Conservation (phyloP, 805 yeast genomes). For the Nakazawaea anatomiae region DNA sequence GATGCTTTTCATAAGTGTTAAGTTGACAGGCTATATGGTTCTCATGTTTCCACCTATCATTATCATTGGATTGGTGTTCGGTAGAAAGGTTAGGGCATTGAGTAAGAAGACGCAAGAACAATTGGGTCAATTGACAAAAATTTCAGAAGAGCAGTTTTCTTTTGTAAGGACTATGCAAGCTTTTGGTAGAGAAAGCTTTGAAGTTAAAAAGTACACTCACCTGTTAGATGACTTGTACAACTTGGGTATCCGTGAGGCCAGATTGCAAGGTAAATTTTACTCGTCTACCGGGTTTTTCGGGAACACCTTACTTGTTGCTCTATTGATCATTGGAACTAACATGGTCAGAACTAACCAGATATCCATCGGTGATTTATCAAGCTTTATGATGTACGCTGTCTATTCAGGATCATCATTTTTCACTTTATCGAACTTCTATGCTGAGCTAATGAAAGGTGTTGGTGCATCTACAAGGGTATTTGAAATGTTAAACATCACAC, state of each 20-base stretch:
- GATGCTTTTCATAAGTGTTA: conserved; percentile 86
- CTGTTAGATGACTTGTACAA: conserved; percentile 61
- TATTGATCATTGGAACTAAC: conserved; percentile 74
- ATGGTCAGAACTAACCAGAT: conserved; percentile 74
- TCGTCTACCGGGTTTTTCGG: conserved; percentile 84
- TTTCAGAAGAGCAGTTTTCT: conserved; percentile 84
- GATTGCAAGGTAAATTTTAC: conserved; percentile 66
- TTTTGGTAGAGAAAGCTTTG: conserved; percentile 78
- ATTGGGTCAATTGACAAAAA: conserved; percentile 81
- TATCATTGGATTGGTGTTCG: conserved; percentile 75
- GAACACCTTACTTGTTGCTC: conserved; percentile 68
- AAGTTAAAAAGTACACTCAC: conserved; percentile 66
- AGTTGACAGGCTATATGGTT: conserved; percentile 77
- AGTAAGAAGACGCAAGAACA: conserved; percentile 78
- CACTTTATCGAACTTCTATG: conserved; percentile 85
- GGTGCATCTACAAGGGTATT: conserved; percentile 93
- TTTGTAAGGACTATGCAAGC: conserved; percentile 86
- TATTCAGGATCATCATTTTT: conserved; percentile 91
- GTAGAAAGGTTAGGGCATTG: conserved; percentile 66
- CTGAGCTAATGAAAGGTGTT: conserved; percentile 94
- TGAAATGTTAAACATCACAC: conserved; percentile 76
- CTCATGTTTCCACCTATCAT: conserved; percentile 80
- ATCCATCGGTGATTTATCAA: conserved; percentile 82
- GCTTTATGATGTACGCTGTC: conserved; percentile 93
- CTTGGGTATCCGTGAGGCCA: conserved; percentile 76